Conservation (phyloP, 2,329 filamentous ascomycete genomes). For the Decorospora gaudefroyi region DNA sequence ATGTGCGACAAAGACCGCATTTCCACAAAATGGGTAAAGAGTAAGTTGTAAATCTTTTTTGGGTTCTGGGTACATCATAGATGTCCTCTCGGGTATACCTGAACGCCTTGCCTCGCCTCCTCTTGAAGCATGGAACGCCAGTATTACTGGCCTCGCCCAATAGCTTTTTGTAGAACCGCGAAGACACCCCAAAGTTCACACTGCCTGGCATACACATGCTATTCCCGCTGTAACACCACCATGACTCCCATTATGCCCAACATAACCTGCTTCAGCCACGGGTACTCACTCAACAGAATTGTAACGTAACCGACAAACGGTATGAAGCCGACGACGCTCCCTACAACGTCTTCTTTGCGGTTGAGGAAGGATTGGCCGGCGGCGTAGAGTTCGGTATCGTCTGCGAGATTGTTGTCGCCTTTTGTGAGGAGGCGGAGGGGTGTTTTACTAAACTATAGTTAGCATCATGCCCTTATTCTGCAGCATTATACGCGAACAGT, state of each 20-base stretch:
- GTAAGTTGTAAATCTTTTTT: conserved; percentile 5
- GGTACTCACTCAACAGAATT: conserved; percentile 91
- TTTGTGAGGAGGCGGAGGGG: conserved; percentile 81
- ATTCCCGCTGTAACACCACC: conserved; percentile 91
- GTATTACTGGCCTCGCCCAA: not conserved
- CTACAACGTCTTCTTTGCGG: conserved; percentile 82
- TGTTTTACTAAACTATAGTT: conserved; percentile 45
- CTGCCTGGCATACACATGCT: no score
- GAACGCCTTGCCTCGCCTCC: conserved; percentile 14
- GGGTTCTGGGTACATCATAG: not conserved
- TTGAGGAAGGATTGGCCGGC: conserved; percentile 83
- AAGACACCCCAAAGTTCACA: no score
- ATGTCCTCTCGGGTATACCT: not conserved
- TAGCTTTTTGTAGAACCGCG: no score
- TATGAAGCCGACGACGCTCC: conserved; percentile 87
- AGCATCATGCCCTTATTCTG: conserved; percentile 10
- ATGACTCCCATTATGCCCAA: conserved; percentile 92
- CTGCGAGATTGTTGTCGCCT: conserved; percentile 92
- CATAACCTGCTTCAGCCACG: conserved; percentile 96
- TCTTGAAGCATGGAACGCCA: not conserved
- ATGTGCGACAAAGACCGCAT: no score
- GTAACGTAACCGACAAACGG: conserved; percentile 97
- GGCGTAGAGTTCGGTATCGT: conserved; percentile 92
- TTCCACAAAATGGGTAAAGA: no score
- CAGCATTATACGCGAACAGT: not conserved